These are phyloP conservation scores for Auriscalpium vulgare DNA, from an alignment of 768 basidiomycete species.

Conservation along the genomic window DNA sequence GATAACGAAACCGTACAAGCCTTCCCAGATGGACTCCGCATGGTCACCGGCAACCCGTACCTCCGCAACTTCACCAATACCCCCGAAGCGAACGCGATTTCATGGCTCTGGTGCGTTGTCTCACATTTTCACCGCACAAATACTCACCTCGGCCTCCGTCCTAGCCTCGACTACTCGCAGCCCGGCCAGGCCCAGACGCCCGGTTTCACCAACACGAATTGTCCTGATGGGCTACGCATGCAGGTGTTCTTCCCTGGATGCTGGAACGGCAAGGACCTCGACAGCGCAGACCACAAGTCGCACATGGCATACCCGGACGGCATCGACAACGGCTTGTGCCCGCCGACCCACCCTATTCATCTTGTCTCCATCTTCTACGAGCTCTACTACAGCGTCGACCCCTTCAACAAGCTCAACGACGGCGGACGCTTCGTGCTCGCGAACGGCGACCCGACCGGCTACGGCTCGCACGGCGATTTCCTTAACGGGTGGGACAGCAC, in stretches of 20 bases:
- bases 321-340: background rate
- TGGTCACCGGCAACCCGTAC: conserved; percentile 20
- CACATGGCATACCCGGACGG: conserved; percentile 26
- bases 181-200: background rate
- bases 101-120: conserved; percentile 16
- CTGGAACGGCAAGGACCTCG: conserved; percentile 32
- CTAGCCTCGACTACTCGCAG: background rate
- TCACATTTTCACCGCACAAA: too few species aligned
- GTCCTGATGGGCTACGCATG: conserved; percentile 20
- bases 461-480: conserved; percentile 31
- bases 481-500: conserved; percentile 33
- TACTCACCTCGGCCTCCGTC: background rate
- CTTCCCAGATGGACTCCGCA: conserved; percentile 17
- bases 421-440: conserved; percentile 30
- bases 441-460: conserved; percentile 35
- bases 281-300: conserved; percentile 28
- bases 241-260: conserved; percentile 26
- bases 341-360: conserved; percentile 21
- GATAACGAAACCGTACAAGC: background rate
- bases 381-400: conserved; percentile 23
- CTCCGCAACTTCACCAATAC: conserved; percentile 17
- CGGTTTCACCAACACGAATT: conserved; percentile 14
- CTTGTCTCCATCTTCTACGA: conserved; percentile 36
- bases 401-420: conserved; percentile 21
- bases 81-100: conserved; percentile 13